Evolutionary conservation across 345 rosid species (phyloP).

Genomic region (Cardamine resedifolia): DNA sequence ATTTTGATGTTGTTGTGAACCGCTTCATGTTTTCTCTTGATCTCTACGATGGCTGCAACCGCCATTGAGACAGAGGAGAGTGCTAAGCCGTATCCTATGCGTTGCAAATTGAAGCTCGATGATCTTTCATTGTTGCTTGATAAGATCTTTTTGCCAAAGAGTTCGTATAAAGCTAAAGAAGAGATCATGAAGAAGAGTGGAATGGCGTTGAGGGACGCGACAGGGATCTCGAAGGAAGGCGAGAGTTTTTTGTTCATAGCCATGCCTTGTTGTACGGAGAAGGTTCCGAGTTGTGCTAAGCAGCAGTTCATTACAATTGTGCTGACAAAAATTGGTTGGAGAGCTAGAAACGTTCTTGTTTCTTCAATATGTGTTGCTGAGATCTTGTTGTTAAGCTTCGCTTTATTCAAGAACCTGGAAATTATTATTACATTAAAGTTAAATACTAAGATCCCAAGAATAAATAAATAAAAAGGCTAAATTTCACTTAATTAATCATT

Average conservation of each 20-base stretch:
- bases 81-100: constrained; percentile 53
- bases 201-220: constrained; percentile 48
- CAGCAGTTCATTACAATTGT: constrained; percentile 69
- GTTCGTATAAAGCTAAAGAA: constrained; percentile 47
- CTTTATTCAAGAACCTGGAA: constrained; percentile 52
- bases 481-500: background rate
- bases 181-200: constrained; percentile 49
- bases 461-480: background rate
- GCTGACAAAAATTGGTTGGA: constrained; percentile 57
- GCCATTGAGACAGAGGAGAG: constrained; percentile 55
- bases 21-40: constrained; percentile 40
- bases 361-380: constrained; percentile 46
- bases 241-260: constrained; percentile 47
- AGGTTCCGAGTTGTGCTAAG: constrained; percentile 58
- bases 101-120: constrained; percentile 41
- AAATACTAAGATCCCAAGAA: background rate
- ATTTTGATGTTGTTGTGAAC: constrained; percentile 19
- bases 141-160: background rate
- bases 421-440: background rate
- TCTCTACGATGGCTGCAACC: constrained; percentile 50
- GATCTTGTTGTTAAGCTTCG: constrained; percentile 34
- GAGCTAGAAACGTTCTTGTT: constrained; percentile 51
- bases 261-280: constrained; percentile 59
- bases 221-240: constrained; percentile 46
- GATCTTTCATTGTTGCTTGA: background rate